Base-by-base conservation (phyloP, 495 filamentous ascomycete genomes). In the Aspergillus nanangensis region DNA sequence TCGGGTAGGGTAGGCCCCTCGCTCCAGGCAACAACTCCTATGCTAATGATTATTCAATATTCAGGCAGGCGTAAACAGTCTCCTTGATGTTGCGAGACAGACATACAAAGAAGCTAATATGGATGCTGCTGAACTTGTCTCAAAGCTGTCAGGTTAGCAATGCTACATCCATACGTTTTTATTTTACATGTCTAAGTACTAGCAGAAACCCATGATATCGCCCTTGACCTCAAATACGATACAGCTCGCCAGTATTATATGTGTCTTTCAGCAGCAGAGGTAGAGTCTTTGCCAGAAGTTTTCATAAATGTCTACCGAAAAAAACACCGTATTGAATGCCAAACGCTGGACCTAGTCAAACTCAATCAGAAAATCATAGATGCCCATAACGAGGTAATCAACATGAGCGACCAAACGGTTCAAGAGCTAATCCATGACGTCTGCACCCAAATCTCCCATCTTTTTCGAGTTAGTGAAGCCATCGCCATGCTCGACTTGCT, bases 401-500 rank as follows among this genome's bases (percentile, higher is more conserved):
- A 80, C 48, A 80, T 90, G 68, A 92, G 86, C 48, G 70, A 75
- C 44, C 77, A 77, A 31, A 77, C 82, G 3, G 72, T 96, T 20
- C 77, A 86, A 46, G 65, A 80, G 32, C 73, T 98, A 7, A 78
- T 90, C 18, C 71, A 78, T 14, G 69, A 81, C 10, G 71, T 95
- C 20, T 75, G 86, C 27, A 64, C 69, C 3, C 78, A 90, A 44
- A 79, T 90, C 17, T 80, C 83, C 1, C 63, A 68, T 3, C 69
- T 96, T 0, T 94, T 91, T 63, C 80, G 78, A 45, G 75, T 89
- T 41, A 90, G 87, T 52, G 90, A 96, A 55, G 83, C 81, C 15
- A 83, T 96, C 48, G 88, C 88, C n/a, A 78, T 89, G 62, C 74
- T 98, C 4, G 93, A 98, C 59, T 94, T 97, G 88, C 69, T 94